A percentile compares a stretch with the other conserved stretches of the same genome.
Conservation (phyloP, 768 basidiomycete species). For the Pleurotus pulmonarius region DNA sequence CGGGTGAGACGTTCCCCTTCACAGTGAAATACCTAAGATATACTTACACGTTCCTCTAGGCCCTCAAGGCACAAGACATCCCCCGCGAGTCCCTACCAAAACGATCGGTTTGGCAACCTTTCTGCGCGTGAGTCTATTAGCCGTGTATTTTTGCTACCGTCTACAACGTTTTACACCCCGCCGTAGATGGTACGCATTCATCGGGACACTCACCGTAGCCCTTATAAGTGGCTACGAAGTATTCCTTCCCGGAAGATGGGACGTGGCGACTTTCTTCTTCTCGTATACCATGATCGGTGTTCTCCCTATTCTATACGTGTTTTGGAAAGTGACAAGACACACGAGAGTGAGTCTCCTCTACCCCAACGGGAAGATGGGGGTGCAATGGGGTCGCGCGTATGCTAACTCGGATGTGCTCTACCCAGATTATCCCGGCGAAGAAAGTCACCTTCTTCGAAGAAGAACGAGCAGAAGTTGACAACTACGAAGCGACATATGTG, state of each 20-base stretch:
- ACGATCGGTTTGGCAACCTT: conserved; percentile 47
- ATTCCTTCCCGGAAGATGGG: conserved; percentile 50
- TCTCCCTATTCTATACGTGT: conserved; percentile 37
- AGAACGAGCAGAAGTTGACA: conserved; percentile 39
- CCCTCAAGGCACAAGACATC: conserved; percentile 41
- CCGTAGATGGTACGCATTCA: conserved; percentile 40
- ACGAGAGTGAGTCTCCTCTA: conserved; percentile 28
- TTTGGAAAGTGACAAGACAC: conserved; percentile 40
- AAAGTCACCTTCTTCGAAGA: conserved; percentile 41
- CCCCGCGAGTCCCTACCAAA: conserved; percentile 40
- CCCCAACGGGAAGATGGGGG: no score
- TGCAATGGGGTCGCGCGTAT: not conserved
- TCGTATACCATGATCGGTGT: conserved; percentile 44
- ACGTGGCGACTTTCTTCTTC: conserved; percentile 43
- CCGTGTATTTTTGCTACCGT: no score
- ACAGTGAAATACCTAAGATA: not conserved
- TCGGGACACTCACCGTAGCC: conserved; percentile 41
- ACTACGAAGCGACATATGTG: conserved; percentile 32
- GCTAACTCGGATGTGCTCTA: not conserved
- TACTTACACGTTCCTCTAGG: conserved; percentile 23
- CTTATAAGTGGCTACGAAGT: conserved; percentile 47
- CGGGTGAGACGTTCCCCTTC: conserved; percentile 23
- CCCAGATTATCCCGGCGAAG: conserved; percentile 35
- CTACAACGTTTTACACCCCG: not conserved
- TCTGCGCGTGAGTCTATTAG: conserved; percentile 31